A percentile compares a stretch with the other conserved stretches of the same genome.
These are phyloP conservation scores for Cajanus cajan DNA, from an alignment of 306 rosid species.

Conservation along the genomic window DNA sequence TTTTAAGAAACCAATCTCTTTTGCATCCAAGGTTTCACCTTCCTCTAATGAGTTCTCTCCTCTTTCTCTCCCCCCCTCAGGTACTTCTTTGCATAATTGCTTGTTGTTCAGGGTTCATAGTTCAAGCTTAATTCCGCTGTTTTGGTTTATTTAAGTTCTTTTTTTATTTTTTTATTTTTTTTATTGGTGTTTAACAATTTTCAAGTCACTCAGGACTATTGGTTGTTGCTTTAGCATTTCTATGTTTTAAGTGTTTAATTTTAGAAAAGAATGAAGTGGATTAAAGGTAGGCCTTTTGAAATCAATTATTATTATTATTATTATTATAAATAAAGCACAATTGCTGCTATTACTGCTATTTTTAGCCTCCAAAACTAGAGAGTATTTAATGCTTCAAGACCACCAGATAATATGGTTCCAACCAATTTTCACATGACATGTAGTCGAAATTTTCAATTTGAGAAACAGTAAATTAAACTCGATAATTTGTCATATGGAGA, in stretches of 20 bases:
- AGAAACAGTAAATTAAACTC: background rate
- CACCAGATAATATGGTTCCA: background rate
- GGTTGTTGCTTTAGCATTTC: background rate
- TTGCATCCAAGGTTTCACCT: conserved; percentile 41
- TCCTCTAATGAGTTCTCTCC: conserved; percentile 38
- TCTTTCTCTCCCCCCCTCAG: conserved; percentile 51
- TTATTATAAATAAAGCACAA: background rate
- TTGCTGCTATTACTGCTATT: background rate
- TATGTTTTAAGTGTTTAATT: background rate
- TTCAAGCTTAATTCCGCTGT: background rate
- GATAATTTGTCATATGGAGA: background rate
- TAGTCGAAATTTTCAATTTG: background rate
- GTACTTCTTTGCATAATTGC: conserved; percentile 28
- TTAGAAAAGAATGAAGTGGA: background rate
- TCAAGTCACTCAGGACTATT: background rate
- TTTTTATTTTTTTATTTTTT: no score
- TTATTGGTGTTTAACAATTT: background rate
- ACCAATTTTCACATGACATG: background rate
- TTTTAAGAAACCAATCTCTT: conserved; percentile 41
- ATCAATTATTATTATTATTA: background rate
- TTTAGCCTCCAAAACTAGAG: background rate
- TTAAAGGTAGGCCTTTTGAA: background rate
- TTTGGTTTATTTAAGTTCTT: background rate
- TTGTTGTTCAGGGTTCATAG: background rate
- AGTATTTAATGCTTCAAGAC: background rate